A percentile compares a stretch with the other conserved stretches of the same genome.
phyloP scores from a whole-genome alignment of 257 asterid genomes.

The Plantago major region DNA sequence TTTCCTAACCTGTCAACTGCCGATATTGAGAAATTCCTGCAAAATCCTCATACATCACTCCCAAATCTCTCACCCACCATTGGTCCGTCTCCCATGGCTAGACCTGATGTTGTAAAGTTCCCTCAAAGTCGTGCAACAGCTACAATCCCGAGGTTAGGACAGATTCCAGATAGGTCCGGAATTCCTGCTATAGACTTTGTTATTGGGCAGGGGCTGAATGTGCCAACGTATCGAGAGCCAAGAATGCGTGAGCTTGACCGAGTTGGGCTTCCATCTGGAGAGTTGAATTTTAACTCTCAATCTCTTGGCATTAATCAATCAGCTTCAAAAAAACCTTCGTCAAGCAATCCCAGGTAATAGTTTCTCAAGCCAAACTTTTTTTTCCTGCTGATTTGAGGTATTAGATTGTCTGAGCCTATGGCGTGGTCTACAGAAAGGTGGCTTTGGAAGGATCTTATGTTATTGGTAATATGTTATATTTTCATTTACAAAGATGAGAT shows the following conservation, averaged over 20 bases:
- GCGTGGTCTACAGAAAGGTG: neutral
- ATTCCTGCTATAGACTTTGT: constrained; percentile 6
- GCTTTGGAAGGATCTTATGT: neutral
- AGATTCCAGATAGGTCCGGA: neutral
- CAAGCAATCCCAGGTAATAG: constrained; percentile 32
- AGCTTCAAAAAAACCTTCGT: constrained; percentile 21
- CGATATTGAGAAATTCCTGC: constrained; percentile 6
- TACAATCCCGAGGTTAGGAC: constrained; percentile 11
- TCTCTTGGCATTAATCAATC: constrained; percentile 20
- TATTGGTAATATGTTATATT: neutral
- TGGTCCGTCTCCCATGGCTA: no score
- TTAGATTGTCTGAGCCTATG: neutral
- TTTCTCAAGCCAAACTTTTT: constrained; percentile 1
- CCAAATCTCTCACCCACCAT: no score
- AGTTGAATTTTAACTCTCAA: constrained; percentile 9
- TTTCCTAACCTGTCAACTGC: no score
- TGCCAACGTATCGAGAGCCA: constrained; percentile 12
- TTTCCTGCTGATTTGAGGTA: neutral
- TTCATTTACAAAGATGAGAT: neutral
- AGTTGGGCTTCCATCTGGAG: constrained; percentile 18
- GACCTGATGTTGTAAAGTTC: neutral
- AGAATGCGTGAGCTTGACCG: constrained; percentile 17
- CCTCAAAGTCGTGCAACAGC: constrained; percentile 10
- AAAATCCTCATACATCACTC: neutral
- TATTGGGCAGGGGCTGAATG: constrained; percentile 1